Evolutionary conservation across 2,329 filamentous ascomycete genomes (phyloP).

Genomic region (Fusarium sp.): DNA sequence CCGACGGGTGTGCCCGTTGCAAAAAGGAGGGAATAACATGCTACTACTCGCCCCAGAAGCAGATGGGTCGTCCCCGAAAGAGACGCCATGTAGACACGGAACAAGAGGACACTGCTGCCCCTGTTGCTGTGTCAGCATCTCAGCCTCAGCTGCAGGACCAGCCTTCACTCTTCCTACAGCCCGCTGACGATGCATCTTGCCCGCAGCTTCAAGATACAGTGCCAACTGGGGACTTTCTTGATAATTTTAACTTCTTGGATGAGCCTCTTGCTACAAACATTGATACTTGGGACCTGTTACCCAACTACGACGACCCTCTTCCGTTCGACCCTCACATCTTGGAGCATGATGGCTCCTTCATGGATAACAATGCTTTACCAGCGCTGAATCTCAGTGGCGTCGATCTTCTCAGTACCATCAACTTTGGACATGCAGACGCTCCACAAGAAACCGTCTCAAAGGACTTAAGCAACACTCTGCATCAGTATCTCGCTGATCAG

Average conservation of each 20-base stretch:
- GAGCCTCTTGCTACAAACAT: constrained; percentile 46
- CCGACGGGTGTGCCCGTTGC: constrained; percentile 70
- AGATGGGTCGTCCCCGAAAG: constrained; percentile 74
- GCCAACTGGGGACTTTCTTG: constrained; percentile 42
- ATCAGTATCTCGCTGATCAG: constrained; percentile 45
- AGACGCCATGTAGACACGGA: constrained; percentile 55
- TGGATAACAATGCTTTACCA: constrained; percentile 17
- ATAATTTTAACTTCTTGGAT: constrained; percentile 54
- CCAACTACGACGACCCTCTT: constrained; percentile 40
- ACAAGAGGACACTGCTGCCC: constrained; percentile 49
- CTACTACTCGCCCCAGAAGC: constrained; percentile 74
- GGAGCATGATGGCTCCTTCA: constrained; percentile 17
- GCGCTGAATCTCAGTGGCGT: constrained; percentile 43
- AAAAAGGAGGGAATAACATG: constrained; percentile 67
- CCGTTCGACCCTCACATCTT: constrained; percentile 37
- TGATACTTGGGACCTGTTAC: constrained; percentile 56
- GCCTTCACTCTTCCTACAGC: constrained; percentile 7
- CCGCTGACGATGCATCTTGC: constrained; percentile 4
- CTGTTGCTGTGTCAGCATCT: neutral
- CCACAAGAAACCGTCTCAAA: constrained; percentile 47
- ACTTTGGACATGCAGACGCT: constrained; percentile 50
- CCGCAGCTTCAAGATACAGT: constrained; percentile 18
- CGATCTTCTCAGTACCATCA: constrained; percentile 50
- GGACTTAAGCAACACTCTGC: constrained; percentile 47
- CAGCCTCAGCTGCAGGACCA: constrained; percentile 13